A percentile compares a stretch with the other conserved stretches of the same genome.
phyloP scores from a whole-genome alignment of 306 rosid genomes.

The Fragaria vesca region DNA sequence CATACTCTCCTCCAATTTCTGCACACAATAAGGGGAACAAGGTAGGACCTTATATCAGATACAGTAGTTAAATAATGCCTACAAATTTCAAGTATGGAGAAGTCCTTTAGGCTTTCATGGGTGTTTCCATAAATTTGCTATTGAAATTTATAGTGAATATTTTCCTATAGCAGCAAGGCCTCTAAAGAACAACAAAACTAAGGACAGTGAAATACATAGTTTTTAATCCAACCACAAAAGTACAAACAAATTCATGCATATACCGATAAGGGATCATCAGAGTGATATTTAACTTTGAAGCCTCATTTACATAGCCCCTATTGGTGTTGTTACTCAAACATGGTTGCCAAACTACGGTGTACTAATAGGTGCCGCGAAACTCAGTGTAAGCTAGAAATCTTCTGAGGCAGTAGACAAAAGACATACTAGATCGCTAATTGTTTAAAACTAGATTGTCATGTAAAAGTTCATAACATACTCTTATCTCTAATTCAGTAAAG shows the following conservation, averaged over 20 bases:
- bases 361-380: not conserved
- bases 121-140: not conserved
- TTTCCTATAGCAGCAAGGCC: not conserved
- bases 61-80: not conserved
- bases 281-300: not conserved
- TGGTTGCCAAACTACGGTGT: not conserved
- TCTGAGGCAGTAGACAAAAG: not conserved
- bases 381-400: not conserved
- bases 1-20: slow-evolving; percentile 72
- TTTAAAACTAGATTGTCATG: not conserved
- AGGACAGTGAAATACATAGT: not conserved
- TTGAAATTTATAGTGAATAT: not conserved
- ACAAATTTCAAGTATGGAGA: not conserved
- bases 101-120: not conserved
- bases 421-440: not conserved
- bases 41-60: not conserved
- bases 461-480: not conserved
- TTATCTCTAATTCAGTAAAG: not conserved
- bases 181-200: not conserved
- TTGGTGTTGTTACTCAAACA: not conserved
- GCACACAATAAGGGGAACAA: slow-evolving; percentile 27
- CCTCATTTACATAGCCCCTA: not conserved
- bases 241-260: not conserved
- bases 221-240: not conserved
- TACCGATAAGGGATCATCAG: not conserved